Base-by-base conservation (phyloP, 441 rosid species). In the Brassica hybrid region DNA sequence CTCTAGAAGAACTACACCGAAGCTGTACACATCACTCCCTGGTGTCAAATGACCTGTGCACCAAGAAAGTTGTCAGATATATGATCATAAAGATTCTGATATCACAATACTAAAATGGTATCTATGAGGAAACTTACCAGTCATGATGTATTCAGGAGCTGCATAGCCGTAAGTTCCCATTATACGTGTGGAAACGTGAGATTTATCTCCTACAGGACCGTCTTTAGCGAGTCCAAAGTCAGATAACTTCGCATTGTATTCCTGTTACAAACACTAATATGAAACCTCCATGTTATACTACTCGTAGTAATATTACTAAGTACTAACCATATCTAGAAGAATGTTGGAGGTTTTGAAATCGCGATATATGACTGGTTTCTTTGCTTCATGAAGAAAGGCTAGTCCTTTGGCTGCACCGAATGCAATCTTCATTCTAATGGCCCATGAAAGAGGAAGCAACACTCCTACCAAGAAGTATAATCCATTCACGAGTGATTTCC, bases 11-110 rank as follows among this genome's bases (percentile, higher is more conserved):
- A 94, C 97, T 3, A 94, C 96, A 0, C 99, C 99, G 2, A 81
- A 92, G 73, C 99, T 94, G 87, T 94, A 92, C 19, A 91, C 99
- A 61, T 95, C 99, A 71, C 99, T 92, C 72, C 96, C 82, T 7
- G 99, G 92, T 50, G 89, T 90, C 76, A 94, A 76, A 85, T 94
- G 99, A 45, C 97, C 97, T 90, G 84, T 79, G 12, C 17, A 71
- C 38, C 61, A 48, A 71, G 30, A 65, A 54, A 25, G 59, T 23
- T 58, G 13, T 4, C 16, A 43, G 2, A 12, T 45, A 48, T 48
- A n/a, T 48, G 2, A 48, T 45, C 14, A 12, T 1, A 45, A 45
- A 74, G 30, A 25, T 65, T 23, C 7, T 5, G 38, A 61, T 18
- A 18, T 63, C 19, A 69, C 21, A 64, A 41, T n/a, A 19, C 11